These are phyloP conservation scores for Penicillium sp. DNA, from an alignment of 2,329 filamentous ascomycete species.

Conservation along the genomic window DNA sequence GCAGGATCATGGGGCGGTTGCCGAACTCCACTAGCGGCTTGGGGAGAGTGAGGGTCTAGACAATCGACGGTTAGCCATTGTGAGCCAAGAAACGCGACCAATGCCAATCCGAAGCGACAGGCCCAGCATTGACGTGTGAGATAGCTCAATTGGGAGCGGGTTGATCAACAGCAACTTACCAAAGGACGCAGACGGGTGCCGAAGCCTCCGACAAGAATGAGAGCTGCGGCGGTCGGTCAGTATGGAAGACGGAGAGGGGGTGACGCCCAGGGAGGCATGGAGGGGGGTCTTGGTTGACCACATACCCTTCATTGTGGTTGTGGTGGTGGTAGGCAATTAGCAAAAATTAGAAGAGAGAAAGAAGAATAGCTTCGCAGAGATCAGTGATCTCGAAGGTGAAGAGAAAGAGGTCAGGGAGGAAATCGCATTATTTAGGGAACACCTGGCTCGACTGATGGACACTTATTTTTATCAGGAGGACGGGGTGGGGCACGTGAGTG, in stretches of 20 bases:
- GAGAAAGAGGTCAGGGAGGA: constrained; percentile 3
- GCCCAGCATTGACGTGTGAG: constrained; percentile 8
- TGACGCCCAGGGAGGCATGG: constrained; percentile 4
- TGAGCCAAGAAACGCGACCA: background rate
- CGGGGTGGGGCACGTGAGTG: constrained; percentile 29
- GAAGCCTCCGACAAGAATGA: constrained; percentile 99
- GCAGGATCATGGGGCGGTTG: constrained; percentile 99
- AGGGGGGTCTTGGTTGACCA: constrained; percentile 3
- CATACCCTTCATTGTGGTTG: constrained; percentile 50
- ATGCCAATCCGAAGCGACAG: background rate
- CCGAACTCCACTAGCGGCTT: constrained; percentile 98
- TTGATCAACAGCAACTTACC: constrained; percentile 58
- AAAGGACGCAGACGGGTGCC: constrained; percentile 96
- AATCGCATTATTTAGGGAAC: constrained; percentile 30
- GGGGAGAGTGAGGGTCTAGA: constrained; percentile 88
- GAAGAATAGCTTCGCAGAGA: background rate
- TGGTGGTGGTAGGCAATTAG: constrained; percentile 15
- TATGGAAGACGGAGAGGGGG: constrained; percentile 15
- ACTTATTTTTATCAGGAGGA: constrained; percentile 29
- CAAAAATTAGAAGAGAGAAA: constrained; percentile 3
- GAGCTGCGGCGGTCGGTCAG: constrained; percentile 59
- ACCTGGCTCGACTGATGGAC: constrained; percentile 32
- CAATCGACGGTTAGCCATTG: constrained; percentile 18
- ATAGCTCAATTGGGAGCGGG: constrained; percentile 11
- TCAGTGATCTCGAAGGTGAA: background rate